Percentiles rank a stretch among this genome's conserved stretches.
Conservation (phyloP, 371 early-diverging fungal genomes). For the Gilbertella persicaria region DNA sequence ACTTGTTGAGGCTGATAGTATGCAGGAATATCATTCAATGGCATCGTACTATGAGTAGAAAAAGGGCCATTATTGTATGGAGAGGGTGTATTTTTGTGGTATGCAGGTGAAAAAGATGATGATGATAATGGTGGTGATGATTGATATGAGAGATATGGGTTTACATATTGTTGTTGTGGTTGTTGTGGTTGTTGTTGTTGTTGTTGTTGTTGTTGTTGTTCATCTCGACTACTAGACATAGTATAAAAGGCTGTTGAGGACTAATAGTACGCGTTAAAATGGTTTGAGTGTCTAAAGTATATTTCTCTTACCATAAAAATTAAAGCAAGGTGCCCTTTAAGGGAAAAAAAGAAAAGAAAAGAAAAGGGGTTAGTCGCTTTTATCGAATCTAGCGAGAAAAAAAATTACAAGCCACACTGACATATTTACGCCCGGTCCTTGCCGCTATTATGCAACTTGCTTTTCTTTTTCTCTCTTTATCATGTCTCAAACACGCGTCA, state of each 20-base stretch:
- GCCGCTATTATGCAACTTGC: too few relatives aligned
- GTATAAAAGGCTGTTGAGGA: background rate
- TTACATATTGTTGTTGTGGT: conserved; percentile 15
- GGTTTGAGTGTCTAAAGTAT: background rate
- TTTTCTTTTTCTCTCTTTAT: background rate
- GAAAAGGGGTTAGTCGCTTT: background rate
- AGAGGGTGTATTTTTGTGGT: background rate
- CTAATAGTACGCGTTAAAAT: background rate
- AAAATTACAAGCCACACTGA: too few relatives aligned
- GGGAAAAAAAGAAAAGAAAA: too few relatives aligned
- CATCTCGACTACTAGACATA: conserved; percentile 16
- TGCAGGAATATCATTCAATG: background rate
- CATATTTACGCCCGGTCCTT: too few relatives aligned
- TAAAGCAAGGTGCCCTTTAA: too few relatives aligned
- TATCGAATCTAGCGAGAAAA: too few relatives aligned
- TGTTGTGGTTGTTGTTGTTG: conserved; percentile 11
- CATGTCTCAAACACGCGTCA: conserved; percentile 2
- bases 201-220: conserved; percentile 5
- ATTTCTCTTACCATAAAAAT: too few relatives aligned
- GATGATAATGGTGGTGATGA: background rate
- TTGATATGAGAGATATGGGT: conserved; percentile 33
- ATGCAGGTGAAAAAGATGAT: background rate
- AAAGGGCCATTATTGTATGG: background rate
- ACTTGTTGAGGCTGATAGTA: conserved; percentile 11
- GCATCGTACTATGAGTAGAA: background rate